phyloP scores from a whole-genome alignment of 2,329 filamentous ascomycete genomes.

The Diplodia mutila region DNA sequence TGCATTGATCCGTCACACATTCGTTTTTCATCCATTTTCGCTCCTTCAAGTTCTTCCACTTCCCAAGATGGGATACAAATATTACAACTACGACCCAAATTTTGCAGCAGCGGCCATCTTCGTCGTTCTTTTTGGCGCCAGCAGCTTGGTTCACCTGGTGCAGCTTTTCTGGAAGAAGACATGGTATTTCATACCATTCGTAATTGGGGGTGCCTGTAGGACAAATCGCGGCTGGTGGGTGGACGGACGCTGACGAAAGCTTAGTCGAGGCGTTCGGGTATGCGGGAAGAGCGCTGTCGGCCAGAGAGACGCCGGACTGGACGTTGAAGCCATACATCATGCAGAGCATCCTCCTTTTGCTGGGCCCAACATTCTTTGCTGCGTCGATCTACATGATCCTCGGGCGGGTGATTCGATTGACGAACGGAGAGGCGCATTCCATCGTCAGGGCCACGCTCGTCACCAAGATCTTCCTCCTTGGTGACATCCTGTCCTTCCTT shows the following conservation, averaged over 20 bases:
- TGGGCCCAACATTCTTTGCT: slow-evolving; percentile 53
- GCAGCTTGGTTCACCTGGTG: slow-evolving; percentile 42
- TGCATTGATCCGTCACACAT: not conserved
- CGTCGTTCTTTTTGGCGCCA: slow-evolving; percentile 35
- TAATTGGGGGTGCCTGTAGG: slow-evolving; percentile 55
- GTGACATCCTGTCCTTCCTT: slow-evolving; percentile 48
- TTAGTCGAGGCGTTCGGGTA: slow-evolving; percentile 58
- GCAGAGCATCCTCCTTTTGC: slow-evolving; percentile 49
- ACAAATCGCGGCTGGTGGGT: not conserved
- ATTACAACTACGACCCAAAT: slow-evolving; percentile 40
- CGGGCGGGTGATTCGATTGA: slow-evolving; percentile 44
- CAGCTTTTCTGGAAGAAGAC: slow-evolving; percentile 47
- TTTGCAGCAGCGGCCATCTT: slow-evolving; percentile 37
- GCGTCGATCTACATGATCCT: slow-evolving; percentile 52
- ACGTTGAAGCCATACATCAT: slow-evolving; percentile 49
- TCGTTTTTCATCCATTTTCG: not conserved
- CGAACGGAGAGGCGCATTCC: slow-evolving; percentile 40
- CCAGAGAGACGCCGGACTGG: slow-evolving; percentile 35
- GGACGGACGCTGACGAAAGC: not conserved
- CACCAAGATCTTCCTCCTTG: slow-evolving; percentile 49
- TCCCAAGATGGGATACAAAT: slow-evolving; percentile 34
- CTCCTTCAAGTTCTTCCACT: not conserved
- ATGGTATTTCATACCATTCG: slow-evolving; percentile 58
- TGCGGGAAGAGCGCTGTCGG: slow-evolving; percentile 47
- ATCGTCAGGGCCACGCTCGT: slow-evolving; percentile 42